Conservation (phyloP, 805 yeast species). For the Yamadazyma laniorum region DNA sequence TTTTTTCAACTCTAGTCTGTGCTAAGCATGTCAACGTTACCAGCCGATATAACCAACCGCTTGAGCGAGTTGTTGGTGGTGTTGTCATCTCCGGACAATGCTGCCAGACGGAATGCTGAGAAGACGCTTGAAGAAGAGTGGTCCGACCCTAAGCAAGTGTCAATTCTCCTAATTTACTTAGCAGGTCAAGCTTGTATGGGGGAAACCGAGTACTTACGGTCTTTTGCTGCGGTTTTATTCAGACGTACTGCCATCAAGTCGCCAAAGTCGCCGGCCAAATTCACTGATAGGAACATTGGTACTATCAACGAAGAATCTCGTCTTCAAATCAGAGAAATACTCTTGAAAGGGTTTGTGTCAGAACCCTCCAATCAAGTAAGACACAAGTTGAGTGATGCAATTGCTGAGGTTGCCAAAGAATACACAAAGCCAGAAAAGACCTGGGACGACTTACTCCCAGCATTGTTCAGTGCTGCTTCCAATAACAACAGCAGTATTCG, state of each 20-base stretch:
- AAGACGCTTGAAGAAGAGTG: conserved; percentile 68
- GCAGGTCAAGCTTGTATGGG: conserved; percentile 76
- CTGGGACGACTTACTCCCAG: conserved; percentile 81
- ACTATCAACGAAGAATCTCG: conserved; percentile 58
- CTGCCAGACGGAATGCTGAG: conserved; percentile 76
- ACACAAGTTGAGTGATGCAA: conserved; percentile 91
- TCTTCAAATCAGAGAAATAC: conserved; percentile 58
- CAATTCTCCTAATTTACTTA: conserved; percentile 67
- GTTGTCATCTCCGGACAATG: conserved; percentile 77
- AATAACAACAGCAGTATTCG: conserved; percentile 62
- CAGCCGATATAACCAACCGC: conserved; percentile 57
- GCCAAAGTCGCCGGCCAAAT: conserved; percentile 63
- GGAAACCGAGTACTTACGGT: conserved; percentile 54
- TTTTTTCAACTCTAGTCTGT: not conserved
- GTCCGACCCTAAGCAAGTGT: conserved; percentile 57
- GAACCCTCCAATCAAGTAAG: conserved; percentile 75
- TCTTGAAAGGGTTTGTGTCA: conserved; percentile 70
- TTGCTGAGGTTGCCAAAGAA: conserved; percentile 82
- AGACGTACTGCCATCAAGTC: conserved; percentile 81
- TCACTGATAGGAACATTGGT: conserved; percentile 78
- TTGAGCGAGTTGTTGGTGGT: conserved; percentile 51
- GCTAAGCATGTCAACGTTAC: conserved; percentile 44
- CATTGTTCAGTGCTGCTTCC: conserved; percentile 65
- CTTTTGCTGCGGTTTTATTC: conserved; percentile 84
- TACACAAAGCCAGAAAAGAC: conserved; percentile 50